Conservation (phyloP, 768 basidiomycete species). For the Tricholoma bakamatsutake region DNA sequence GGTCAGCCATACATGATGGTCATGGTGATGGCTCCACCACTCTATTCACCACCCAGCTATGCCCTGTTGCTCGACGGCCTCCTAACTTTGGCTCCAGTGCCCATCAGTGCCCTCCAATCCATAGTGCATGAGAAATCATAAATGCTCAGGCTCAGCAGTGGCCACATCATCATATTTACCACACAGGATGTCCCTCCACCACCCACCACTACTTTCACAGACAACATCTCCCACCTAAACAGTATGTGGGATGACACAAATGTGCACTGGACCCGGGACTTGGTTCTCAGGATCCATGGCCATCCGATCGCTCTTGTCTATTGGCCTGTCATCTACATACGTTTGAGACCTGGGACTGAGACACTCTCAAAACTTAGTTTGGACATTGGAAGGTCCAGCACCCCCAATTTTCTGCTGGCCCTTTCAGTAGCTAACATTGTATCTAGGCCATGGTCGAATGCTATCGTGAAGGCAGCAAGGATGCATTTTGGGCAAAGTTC, state of each 20-base stretch:
- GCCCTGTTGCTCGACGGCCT: too few species aligned
- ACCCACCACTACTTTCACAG: neutral
- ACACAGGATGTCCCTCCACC: neutral
- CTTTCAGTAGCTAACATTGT: too few species aligned
- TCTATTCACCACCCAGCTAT: too few species aligned
- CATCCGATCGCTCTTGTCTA: neutral
- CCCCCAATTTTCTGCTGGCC: neutral
- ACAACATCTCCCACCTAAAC: neutral
- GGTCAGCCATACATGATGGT: too few species aligned
- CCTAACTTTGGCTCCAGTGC: neutral
- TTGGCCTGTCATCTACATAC: neutral
- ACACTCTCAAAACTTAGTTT: too few species aligned
- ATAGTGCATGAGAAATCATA: neutral
- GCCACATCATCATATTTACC: neutral
- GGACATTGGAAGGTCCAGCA: too few species aligned
- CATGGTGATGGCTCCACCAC: too few species aligned
- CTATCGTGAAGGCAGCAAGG: neutral
- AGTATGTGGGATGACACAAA: too few species aligned
- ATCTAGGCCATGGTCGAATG: neutral
- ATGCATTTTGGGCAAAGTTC: too few species aligned
- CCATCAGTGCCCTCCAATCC: neutral
- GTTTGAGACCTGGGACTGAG: neutral
- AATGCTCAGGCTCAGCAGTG: neutral
- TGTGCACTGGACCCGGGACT: neutral
- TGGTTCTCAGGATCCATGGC: neutral